Conservation (phyloP, 169 alveolate species). For the Theileria orientalis region DNA sequence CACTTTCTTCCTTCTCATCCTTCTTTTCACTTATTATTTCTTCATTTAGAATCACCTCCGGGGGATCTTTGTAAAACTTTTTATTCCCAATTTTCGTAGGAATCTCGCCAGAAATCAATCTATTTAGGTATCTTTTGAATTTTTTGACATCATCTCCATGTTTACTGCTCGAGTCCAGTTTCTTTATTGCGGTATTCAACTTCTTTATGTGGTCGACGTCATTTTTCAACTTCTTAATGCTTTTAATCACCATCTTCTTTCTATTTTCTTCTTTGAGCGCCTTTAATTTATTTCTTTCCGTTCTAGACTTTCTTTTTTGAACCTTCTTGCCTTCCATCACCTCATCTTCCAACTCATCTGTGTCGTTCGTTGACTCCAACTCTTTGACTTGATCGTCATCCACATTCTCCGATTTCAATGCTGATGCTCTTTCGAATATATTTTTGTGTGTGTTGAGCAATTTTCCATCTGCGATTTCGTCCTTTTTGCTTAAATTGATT, state of each 20-base stretch:
- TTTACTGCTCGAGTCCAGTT: background rate
- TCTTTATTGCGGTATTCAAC: background rate
- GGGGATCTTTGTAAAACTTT: slow-evolving; percentile 32
- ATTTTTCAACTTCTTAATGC: slow-evolving; percentile 29
- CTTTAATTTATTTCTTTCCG: slow-evolving; percentile 46
- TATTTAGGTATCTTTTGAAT: slow-evolving; percentile 14
- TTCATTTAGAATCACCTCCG: slow-evolving; percentile 26
- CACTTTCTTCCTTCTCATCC: too few relatives aligned
- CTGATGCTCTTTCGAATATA: slow-evolving; percentile 9
- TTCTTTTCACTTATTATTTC: slow-evolving; percentile 22
- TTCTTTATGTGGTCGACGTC: slow-evolving; percentile 34
- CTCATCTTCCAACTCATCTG: slow-evolving; percentile 10
- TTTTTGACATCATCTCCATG: background rate
- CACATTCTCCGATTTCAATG: slow-evolving; percentile 6
- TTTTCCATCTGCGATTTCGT: background rate
- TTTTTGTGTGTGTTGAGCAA: slow-evolving; percentile 27
- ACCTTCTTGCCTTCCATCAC: background rate
- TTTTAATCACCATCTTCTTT: slow-evolving; percentile 27
- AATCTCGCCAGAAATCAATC: slow-evolving; percentile 17
- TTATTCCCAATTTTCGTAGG: slow-evolving; percentile 34
- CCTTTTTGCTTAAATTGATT: background rate
- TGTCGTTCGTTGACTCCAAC: background rate
- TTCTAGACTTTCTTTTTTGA: slow-evolving; percentile 29
- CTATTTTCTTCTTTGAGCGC: slow-evolving; percentile 12
- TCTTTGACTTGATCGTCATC: background rate